These are phyloP conservation scores for Coemansia reversa DNA, from an alignment of 192 early-diverging fungal species.

Conservation along the genomic window DNA sequence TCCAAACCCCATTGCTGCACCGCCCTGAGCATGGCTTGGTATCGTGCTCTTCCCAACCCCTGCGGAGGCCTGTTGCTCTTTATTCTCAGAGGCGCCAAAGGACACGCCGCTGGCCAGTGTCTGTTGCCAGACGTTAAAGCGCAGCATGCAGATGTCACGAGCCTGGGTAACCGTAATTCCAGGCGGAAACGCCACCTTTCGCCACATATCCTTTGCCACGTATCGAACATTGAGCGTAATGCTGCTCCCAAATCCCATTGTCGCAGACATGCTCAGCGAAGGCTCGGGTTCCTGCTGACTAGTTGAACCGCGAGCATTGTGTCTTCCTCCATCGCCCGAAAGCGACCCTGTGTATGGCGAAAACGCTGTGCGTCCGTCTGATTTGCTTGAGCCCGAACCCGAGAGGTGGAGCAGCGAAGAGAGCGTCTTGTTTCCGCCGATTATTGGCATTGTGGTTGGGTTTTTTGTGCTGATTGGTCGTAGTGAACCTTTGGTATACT, in stretches of 20 bases:
- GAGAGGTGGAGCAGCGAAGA: constrained; percentile 47
- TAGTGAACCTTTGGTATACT: constrained; percentile 15
- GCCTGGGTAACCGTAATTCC: constrained; percentile 56
- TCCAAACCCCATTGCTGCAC: constrained; percentile 18
- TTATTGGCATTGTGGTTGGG: constrained; percentile 40
- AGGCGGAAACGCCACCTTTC: constrained; percentile 51
- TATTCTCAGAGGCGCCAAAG: background rate
- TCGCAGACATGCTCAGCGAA: constrained; percentile 8
- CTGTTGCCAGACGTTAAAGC: constrained; percentile 57
- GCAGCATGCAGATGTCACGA: constrained; percentile 56
- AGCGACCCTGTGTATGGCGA: constrained; percentile 49
- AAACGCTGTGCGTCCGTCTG: constrained; percentile 35
- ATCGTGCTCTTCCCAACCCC: background rate
- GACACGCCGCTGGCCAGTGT: constrained; percentile 16
- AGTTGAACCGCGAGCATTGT: constrained; percentile 6
- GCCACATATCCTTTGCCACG: constrained; percentile 56
- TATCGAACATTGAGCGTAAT: constrained; percentile 53
- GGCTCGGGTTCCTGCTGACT: constrained; percentile 6
- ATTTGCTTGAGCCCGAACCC: constrained; percentile 19
- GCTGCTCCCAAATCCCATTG: constrained; percentile 38
- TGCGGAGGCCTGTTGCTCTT: background rate
- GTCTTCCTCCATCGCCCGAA: constrained; percentile 8
- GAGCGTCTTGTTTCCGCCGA: constrained; percentile 47
- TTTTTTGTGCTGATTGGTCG: constrained; percentile 11
- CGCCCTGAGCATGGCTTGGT: background rate